Evolutionary conservation across 345 rosid genomes (phyloP).

Genomic region (Hypericum androsaemum): DNA sequence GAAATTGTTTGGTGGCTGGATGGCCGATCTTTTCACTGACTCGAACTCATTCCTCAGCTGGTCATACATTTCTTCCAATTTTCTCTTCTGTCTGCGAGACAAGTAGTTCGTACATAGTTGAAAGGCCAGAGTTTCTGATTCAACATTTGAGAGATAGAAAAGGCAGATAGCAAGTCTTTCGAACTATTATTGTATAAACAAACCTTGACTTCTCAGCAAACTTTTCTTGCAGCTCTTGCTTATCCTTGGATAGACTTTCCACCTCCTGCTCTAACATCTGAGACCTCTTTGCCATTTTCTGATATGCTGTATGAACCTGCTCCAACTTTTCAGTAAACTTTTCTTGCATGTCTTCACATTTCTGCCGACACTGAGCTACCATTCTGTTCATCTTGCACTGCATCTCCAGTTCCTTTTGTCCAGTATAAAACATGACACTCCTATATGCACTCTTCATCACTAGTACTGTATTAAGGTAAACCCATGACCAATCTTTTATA

Average conservation of each 20-base stretch:
- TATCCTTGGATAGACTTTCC: constrained; percentile 77
- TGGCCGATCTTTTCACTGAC: constrained; percentile 65
- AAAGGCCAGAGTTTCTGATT: background rate
- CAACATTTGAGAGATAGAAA: constrained; percentile 3
- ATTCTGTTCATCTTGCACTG: constrained; percentile 81
- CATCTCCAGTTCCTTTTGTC: constrained; percentile 93
- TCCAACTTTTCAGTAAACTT: constrained; percentile 83
- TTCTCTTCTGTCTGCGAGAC: constrained; percentile 76
- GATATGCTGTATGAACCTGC: constrained; percentile 83
- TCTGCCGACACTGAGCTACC: constrained; percentile 73
- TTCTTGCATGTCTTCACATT: constrained; percentile 86
- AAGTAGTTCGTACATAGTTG: background rate
- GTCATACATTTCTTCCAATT: constrained; percentile 97
- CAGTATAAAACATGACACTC: constrained; percentile 75
- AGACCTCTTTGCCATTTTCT: constrained; percentile 74
- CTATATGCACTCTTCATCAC: constrained; percentile 92
- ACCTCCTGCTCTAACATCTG: constrained; percentile 93
- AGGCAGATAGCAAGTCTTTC: background rate
- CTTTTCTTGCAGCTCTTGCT: constrained; percentile 91
- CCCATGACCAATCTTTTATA: background rate
- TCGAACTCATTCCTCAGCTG: constrained; percentile 71
- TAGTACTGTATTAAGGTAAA: constrained; percentile 39
- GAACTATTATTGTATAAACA: constrained; percentile 11
- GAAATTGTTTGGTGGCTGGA: constrained; percentile 64
- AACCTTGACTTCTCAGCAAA: constrained; percentile 88